Base-by-base conservation (phyloP, 179 eudicot genomes). In the Camellia oleifera region DNA sequence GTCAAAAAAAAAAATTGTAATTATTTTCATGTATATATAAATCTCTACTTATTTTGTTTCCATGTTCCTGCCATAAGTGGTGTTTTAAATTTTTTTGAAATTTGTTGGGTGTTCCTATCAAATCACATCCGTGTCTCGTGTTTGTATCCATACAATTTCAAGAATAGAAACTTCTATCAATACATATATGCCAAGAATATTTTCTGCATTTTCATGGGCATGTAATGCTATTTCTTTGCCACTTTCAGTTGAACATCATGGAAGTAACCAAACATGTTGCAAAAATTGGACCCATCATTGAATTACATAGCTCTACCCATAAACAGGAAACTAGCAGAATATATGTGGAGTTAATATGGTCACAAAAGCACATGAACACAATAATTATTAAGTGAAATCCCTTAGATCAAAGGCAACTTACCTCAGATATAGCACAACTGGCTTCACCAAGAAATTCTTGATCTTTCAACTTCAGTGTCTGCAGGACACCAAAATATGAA, bases 361-460 rank as follows among this genome's bases (percentile, higher is more conserved):
- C 54, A 17, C 46, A 69, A 13, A 44, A 8, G 52, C 12, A 15
- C 63, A 58, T 14, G 8, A 46, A 64, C 52, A 48, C 52, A 48
- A 0, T 48, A 7, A 12, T 50, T 5, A 32, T 72, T 23, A 15
- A 18, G n/a, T 9, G 2, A n/a, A n/a, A 61, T 44, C 61, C 32
- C n/a, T 1, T 62, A 42, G n/a, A 26, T 68, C 32, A 23, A 6
- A 78, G 63, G 45, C 40, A 61, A 84, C 83, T 77, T 88, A 92
- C 98, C 96, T 96, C 96, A 69, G 99, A 91, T 42, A 96, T 84
- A 48, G 77, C 81, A 82, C 99, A 94, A 68, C 57, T 90, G 58
- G 94, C 96, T 91, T 96, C 98, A 72, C 98, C 99, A 58, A 96
- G 88, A 79, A 89, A 96, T 7, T 96, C 98, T 80, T 96, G 99